Base-by-base conservation (phyloP, 2,329 filamentous ascomycete species). In the Penicillium sp. region DNA sequence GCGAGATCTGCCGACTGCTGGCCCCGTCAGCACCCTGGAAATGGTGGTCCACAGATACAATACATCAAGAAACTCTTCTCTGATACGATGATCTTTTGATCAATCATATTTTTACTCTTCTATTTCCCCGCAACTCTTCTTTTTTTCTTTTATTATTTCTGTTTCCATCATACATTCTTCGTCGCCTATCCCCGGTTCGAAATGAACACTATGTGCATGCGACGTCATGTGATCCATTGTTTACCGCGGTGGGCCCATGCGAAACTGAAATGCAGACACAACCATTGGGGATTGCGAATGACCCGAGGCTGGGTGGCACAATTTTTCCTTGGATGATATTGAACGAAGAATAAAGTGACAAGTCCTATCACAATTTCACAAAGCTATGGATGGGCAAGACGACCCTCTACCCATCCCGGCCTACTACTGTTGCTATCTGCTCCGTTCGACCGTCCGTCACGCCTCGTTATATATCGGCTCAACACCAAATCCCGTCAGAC, bases 361-460 rank as follows among this genome's bases (percentile, higher is more conserved):
- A 39, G n/a, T n/a, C 13, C n/a, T 13, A 18, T 40, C 19, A 36
- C 19, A 28, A 11, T 4, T 14, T 29, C 7, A 16, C 33, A 39
- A 11, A 26, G 4, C 16, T 10, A 69, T 69, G 67, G 60, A 65
- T 5, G 47, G 34, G 10, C 54, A 58, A 9, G 44, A 44, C n/a
- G 54, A 67, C n/a, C 53, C 86, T 81, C 77, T 75, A 60, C 79
- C 81, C 0, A 91, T 97, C 19, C 93, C 93, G 9, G 87, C 92
- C 1, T 88, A 97, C 61, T 97, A 97, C 70, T 91, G 90, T 63
- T 95, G 94, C 70, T 97, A 99, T 71, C 83, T 97, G 14, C 83
- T 97, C 31, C 88, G 92, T 18, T 97, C 93, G 0, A 92, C 87
- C 0, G 82, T 92, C 9, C 83, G 85, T 42, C 86, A 86, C 68